Evolutionary conservation across 2,329 filamentous ascomycete species (phyloP).

Genomic region (Diaporthe ampelina): DNA sequence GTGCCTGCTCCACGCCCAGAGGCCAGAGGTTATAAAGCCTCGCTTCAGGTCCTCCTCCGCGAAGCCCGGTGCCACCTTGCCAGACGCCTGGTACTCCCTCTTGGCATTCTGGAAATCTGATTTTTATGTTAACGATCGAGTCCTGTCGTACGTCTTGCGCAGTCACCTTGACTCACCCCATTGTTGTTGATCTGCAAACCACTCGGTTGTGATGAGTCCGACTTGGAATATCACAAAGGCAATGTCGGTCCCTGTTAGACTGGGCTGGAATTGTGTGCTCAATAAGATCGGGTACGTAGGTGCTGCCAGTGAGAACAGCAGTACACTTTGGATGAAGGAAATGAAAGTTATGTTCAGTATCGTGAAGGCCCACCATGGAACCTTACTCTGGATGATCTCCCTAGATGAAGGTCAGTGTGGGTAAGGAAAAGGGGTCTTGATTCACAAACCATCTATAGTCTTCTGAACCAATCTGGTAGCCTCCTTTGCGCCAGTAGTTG

Average conservation of each 20-base stretch:
- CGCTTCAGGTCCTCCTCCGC: slow-evolving; percentile 85
- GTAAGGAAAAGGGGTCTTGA: background rate
- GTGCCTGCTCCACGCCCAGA: slow-evolving; percentile 91
- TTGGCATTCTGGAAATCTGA: slow-evolving; percentile 87
- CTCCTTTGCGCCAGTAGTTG: slow-evolving; percentile 97
- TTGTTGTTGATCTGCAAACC: slow-evolving; percentile 91
- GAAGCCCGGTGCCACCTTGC: slow-evolving; percentile 76
- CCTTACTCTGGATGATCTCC: slow-evolving; percentile 78
- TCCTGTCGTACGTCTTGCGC: background rate
- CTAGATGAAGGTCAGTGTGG: slow-evolving; percentile 53
- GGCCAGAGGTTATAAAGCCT: slow-evolving; percentile 86
- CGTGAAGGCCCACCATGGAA: slow-evolving; percentile 79
- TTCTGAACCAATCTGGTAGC: slow-evolving; percentile 89
- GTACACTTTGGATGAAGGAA: slow-evolving; percentile 82
- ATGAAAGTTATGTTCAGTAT: slow-evolving; percentile 94
- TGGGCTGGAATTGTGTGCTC: slow-evolving; percentile 72
- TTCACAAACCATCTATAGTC: slow-evolving; percentile 85
- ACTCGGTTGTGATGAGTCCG: slow-evolving; percentile 74
- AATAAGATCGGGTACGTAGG: slow-evolving; percentile 90
- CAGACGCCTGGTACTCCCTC: slow-evolving; percentile 78
- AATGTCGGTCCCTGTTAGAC: slow-evolving; percentile 61
- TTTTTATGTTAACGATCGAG: slow-evolving; percentile 36
- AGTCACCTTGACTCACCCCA: slow-evolving; percentile 73
- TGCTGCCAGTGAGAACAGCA: slow-evolving; percentile 80
- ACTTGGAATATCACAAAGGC: slow-evolving; percentile 62